phyloP scores from a whole-genome alignment of 169 alveolate species.

The Babesia caballi region DNA sequence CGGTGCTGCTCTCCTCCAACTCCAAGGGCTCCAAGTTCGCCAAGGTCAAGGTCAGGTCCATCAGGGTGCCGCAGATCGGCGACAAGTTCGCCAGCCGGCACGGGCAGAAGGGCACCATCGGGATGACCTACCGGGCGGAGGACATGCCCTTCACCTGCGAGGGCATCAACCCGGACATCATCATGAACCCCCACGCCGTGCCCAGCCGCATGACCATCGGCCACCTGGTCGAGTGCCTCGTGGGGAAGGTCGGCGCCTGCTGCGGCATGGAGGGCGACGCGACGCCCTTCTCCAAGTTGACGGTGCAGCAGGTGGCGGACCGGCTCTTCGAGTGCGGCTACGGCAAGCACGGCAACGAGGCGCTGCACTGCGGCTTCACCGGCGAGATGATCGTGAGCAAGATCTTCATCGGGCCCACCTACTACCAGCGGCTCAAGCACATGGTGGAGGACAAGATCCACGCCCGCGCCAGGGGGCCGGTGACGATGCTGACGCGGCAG shows the following conservation, averaged over 20 bases:
- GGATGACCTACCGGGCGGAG: constrained; percentile 97
- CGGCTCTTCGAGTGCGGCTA: constrained; percentile 95
- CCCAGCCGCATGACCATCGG: constrained; percentile 99
- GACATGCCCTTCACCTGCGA: constrained; percentile 97
- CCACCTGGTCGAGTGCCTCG: constrained; percentile 98
- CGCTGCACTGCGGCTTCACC: constrained; percentile 96
- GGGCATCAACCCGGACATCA: constrained; percentile 99
- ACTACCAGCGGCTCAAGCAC: constrained; percentile 99
- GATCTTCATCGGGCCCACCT: constrained; percentile 99
- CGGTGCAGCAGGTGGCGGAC: constrained; percentile 96
- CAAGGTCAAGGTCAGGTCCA: constrained; percentile 94
- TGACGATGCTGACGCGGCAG: constrained; percentile 97
- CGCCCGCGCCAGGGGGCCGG: constrained; percentile 99
- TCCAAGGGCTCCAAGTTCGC: constrained; percentile 93
- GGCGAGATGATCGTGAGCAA: constrained; percentile 88
- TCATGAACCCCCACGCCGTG: constrained; percentile 99
- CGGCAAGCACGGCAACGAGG: constrained; percentile 97
- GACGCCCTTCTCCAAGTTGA: constrained; percentile 97
- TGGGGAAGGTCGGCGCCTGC: constrained; percentile 95
- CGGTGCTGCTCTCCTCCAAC: constrained; percentile 95
- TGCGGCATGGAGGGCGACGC: constrained; percentile 99
- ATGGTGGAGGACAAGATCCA: constrained; percentile 99
- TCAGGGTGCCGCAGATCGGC: constrained; percentile 97
- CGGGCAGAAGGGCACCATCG: constrained; percentile 99
- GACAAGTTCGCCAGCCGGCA: constrained; percentile 99